phyloP scores from a whole-genome alignment of 2,329 filamentous ascomycete species.

The Colletotrichum liaoningense region DNA sequence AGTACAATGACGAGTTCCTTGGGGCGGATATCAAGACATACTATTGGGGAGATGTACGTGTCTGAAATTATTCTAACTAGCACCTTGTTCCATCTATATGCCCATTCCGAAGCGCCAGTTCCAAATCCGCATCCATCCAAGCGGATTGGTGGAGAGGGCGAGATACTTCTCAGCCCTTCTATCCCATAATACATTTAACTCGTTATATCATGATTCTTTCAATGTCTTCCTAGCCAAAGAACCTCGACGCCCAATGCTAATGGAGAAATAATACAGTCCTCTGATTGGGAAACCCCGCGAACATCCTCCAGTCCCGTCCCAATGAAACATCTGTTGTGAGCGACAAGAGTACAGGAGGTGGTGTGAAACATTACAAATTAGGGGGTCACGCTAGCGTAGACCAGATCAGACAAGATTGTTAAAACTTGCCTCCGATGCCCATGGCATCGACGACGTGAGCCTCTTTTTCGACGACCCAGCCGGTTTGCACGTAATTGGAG shows the following conservation, averaged over 20 bases:
- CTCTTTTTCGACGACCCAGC: conserved; percentile 30
- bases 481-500: conserved; percentile 35
- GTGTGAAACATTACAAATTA: background rate
- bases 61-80: conserved; percentile 30
- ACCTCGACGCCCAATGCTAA: conserved; percentile 29
- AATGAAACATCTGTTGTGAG: conserved; percentile 10
- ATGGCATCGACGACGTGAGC: conserved; percentile 33
- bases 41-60: conserved; percentile 58
- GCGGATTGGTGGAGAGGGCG: conserved; percentile 3
- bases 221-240: conserved; percentile 11
- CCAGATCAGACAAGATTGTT: background rate
- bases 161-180: background rate
- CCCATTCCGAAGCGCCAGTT: conserved; percentile 10
- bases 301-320: background rate
- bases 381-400: background rate
- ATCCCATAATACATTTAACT: conserved; percentile 29
- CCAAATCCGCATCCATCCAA: conserved; percentile 1
- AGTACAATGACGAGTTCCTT: conserved; percentile 60
- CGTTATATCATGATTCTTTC: conserved; percentile 29
- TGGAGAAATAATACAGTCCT: conserved; percentile 5
- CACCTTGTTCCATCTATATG: conserved; percentile 12
- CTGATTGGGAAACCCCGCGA: background rate
- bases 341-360: background rate
- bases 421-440: conserved; percentile 18
- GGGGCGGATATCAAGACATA: conserved; percentile 65